Percentiles rank a stretch among this genome's conserved stretches.
These are phyloP conservation scores for Ascosphaera aggregata DNA, from an alignment of 2,329 filamentous ascomycete genomes.

Conservation along the genomic window DNA sequence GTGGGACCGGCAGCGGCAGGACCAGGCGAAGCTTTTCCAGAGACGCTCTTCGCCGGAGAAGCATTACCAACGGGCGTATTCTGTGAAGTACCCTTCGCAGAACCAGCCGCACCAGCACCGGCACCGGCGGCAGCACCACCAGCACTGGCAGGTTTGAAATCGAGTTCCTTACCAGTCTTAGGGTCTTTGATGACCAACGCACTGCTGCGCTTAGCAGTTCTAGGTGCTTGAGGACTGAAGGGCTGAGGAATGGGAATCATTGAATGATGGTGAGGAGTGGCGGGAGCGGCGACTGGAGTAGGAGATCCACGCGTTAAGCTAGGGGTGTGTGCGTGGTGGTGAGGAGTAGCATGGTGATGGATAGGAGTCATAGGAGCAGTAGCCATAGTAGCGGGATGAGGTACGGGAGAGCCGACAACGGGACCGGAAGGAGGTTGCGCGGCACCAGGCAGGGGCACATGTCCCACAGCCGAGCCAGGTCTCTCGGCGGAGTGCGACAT, in stretches of 20 bases:
- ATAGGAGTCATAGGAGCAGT: constrained; percentile 3
- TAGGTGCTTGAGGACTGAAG: background rate
- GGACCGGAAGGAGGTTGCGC: constrained; percentile 3
- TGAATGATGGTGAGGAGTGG: constrained; percentile 31
- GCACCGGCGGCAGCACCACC: too few relatives aligned
- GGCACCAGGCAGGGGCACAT: constrained; percentile 28
- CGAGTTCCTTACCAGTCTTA: constrained; percentile 11
- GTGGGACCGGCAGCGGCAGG: constrained; percentile 24
- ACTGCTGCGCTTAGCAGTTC: background rate
- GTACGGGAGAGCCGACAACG: background rate
- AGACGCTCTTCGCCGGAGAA: constrained; percentile 51
- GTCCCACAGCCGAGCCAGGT: constrained; percentile 34
- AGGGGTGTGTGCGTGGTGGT: constrained; percentile 34
- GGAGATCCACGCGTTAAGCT: constrained; percentile 42
- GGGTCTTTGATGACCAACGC: background rate
- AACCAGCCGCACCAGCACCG: too few relatives aligned
- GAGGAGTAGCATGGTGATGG: constrained; percentile 28
- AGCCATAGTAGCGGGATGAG: constrained; percentile 19
- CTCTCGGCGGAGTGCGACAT: constrained; percentile 42
- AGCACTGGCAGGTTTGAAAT: constrained; percentile 63
- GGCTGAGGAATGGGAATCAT: constrained; percentile 26
- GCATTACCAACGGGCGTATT: constrained; percentile 21
- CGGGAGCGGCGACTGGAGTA: constrained; percentile 35
- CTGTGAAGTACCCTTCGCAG: constrained; percentile 42
- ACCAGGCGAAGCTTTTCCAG: constrained; percentile 48